Evolutionary conservation across 495 filamentous ascomycete genomes (phyloP).

Genomic region (Aspergillus nidulans): DNA sequence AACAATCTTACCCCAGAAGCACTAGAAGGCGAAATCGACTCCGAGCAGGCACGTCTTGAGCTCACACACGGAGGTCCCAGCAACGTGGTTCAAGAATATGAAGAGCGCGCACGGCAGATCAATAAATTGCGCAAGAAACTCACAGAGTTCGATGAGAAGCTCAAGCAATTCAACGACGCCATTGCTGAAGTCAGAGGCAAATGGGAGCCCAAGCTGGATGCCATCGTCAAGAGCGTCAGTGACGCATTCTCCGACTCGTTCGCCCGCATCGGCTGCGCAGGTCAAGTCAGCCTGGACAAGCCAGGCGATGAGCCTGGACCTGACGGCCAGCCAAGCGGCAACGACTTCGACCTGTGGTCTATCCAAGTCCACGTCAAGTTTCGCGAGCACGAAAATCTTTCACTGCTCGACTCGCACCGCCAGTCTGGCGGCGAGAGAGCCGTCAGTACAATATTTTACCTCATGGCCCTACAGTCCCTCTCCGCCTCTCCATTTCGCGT

Average conservation of each 20-base stretch:
- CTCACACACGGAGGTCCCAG: conserved; percentile 77
- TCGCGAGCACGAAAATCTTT: conserved; percentile 77
- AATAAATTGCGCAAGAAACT: conserved; percentile 49
- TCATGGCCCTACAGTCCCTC: conserved; percentile 95
- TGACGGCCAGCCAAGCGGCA: conserved; percentile 53
- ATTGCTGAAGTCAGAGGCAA: conserved; percentile 53
- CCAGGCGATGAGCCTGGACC: conserved; percentile 33
- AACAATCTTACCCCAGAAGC: conserved; percentile 52
- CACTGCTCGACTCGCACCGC: conserved; percentile 80
- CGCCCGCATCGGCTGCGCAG: conserved; percentile 89
- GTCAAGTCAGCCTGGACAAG: conserved; percentile 69
- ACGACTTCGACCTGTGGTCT: conserved; percentile 86
- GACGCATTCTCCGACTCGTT: conserved; percentile 88
- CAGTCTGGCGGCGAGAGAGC: conserved; percentile 96
- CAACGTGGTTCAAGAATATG: conserved; percentile 71
- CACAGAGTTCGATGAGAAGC: conserved; percentile 34
- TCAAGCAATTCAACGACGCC: conserved; percentile 48
- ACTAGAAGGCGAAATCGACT: conserved; percentile 68
- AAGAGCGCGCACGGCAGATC: conserved; percentile 61
- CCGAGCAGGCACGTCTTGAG: conserved; percentile 68
- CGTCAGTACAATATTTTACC: conserved; percentile 97
- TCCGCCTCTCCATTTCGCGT: conserved; percentile 97
- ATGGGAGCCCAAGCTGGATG: conserved; percentile 86
- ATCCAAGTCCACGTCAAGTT: conserved; percentile 95
- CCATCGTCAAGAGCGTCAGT: conserved; percentile 73